Evolutionary conservation across 192 early-diverging fungal species (phyloP), one percentile per base, ranked within the genome.

Genomic region (Coemansia sp.): DNA sequence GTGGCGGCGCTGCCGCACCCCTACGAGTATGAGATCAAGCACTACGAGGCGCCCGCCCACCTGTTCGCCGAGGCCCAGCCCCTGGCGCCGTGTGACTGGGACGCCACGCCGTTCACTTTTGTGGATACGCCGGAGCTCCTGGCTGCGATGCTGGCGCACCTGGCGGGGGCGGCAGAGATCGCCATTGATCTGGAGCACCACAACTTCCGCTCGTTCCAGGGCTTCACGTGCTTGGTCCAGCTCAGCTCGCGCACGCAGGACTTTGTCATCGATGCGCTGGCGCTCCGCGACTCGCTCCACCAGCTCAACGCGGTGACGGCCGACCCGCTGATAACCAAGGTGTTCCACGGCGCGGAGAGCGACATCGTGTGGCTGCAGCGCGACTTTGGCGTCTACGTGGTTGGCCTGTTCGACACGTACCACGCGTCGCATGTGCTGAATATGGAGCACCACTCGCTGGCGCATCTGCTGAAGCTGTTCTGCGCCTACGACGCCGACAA

Each of bases 111-210:
- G 50, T 89, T 86, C 37, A 89, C 75, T 35, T 97, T 86, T 82
- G 88, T 99, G n/a, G 93, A 97, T 23, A 93, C 89, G 1, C 83
- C 77, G 28, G 91, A 89, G 52, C 75, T 60, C 13, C 84, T 98
- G 33, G 45, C 72, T 18, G 63, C 52, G 0, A 86, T 98, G 86
- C 77, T 93, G 52, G 75, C 60, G 34, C 76, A 86, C 18, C 64
- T 99, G 62, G 80, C 85, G 21, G 58, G 47, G 6, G 85, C 79
- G 6, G 43, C 78, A 0, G 95, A 95, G 67, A 84, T 99, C 50
- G 96, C 97, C 5, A 83, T 99, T 0, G 97, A 99, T 88, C 75
- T 96, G 62, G 97, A 95, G 80, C 94, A 97, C 66, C 97, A 99
- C 73, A 88, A 91, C 73, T 97, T 96, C 74, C 89, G 97, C 13